These are phyloP conservation scores for Mollisia scopiformis DNA, from an alignment of 2,329 filamentous ascomycete species.

Conservation along the genomic window DNA sequence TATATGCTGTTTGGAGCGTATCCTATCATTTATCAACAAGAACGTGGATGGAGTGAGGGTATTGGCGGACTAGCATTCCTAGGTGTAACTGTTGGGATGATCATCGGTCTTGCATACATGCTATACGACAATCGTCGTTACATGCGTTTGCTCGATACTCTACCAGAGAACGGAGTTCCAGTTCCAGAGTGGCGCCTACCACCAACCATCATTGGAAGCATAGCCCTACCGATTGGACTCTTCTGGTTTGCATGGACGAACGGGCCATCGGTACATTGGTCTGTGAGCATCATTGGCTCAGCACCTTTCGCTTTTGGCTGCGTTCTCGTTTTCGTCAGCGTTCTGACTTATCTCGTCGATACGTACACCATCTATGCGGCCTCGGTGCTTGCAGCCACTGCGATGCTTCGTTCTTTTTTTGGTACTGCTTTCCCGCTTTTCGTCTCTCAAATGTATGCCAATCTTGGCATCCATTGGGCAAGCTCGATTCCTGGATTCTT, in stretches of 20 bases:
- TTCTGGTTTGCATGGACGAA: slow-evolving; percentile 66
- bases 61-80: slow-evolving; percentile 68
- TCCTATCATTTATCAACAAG: slow-evolving; percentile 65
- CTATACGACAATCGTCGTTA: slow-evolving; percentile 59
- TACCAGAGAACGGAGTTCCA: slow-evolving; percentile 54
- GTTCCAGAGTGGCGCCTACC: slow-evolving; percentile 69
- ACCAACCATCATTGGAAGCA: slow-evolving; percentile 61
- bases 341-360: slow-evolving; percentile 64
- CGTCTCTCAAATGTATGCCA: slow-evolving; percentile 42
- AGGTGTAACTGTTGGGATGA: slow-evolving; percentile 70
- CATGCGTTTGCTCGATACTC: background rate
- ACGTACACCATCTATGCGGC: slow-evolving; percentile 74
- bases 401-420: slow-evolving; percentile 71
- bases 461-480: slow-evolving; percentile 68
- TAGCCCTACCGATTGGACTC: slow-evolving; percentile 63
- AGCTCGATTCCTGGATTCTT: slow-evolving; percentile 75
- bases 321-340: slow-evolving; percentile 64
- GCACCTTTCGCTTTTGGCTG: slow-evolving; percentile 45
- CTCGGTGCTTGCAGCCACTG: slow-evolving; percentile 72
- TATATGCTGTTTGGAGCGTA: slow-evolving; percentile 63
- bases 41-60: slow-evolving; percentile 60
- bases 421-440: slow-evolving; percentile 72
- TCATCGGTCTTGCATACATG: slow-evolving; percentile 57
- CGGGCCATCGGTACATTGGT: slow-evolving; percentile 56
- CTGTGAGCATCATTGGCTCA: slow-evolving; percentile 48